These are phyloP conservation scores for Epichloe uncinata DNA, from an alignment of 2,329 filamentous ascomycete genomes.

Conservation along the genomic window DNA sequence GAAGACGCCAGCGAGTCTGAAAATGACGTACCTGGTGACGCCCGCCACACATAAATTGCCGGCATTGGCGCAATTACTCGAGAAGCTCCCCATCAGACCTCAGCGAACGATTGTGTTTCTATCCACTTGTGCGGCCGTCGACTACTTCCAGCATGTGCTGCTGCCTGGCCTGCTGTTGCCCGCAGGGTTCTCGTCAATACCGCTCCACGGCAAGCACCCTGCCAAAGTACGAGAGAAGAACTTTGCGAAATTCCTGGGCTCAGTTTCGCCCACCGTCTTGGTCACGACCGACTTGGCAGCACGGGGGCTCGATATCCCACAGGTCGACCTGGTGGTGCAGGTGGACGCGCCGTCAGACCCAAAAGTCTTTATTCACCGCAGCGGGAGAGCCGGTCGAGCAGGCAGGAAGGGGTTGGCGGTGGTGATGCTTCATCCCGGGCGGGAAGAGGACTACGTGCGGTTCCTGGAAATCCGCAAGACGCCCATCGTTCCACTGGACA, in stretches of 20 bases:
- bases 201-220: conserved; percentile 84
- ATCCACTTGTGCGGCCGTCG: conserved; percentile 86
- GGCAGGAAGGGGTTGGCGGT: conserved; percentile 75
- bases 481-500: conserved; percentile 52
- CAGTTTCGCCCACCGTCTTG: conserved; percentile 63
- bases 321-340: conserved; percentile 83
- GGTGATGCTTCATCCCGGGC: conserved; percentile 70
- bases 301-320: conserved; percentile 79
- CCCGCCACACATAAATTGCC: conserved; percentile 72
- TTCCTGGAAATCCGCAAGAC: conserved; percentile 83
- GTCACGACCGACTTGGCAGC: conserved; percentile 89
- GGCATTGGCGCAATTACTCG: conserved; percentile 56
- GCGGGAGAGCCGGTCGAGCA: conserved; percentile 80
- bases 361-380: conserved; percentile 89
- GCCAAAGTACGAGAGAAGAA: conserved; percentile 81
- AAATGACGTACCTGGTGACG: conserved; percentile 72
- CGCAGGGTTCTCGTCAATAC: conserved; percentile 53
- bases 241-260: conserved; percentile 65
- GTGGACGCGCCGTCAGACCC: conserved; percentile 74
- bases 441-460: conserved; percentile 79
- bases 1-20: conserved; percentile 79
- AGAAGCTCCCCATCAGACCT: conserved; percentile 56
- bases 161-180: conserved; percentile 66
- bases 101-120: conserved; percentile 85
- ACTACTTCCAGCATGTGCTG: conserved; percentile 80